Base-by-base conservation (phyloP, 2,329 filamentous ascomycete genomes). In the Neonectria faginata region DNA sequence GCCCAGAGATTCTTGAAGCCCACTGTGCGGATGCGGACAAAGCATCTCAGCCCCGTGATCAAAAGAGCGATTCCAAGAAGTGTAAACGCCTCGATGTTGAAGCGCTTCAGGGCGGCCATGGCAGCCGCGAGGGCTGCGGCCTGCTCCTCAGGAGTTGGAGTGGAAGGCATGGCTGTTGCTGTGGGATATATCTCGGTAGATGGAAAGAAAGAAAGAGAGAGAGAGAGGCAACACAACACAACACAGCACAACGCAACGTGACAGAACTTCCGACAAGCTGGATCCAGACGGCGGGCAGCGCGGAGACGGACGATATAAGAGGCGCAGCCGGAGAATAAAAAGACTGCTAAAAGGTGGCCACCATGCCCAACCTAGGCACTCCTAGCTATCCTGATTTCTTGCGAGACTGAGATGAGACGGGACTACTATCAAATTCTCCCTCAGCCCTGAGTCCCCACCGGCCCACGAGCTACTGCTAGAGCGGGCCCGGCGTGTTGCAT, bases 1-100 rank as follows among this genome's bases (percentile, higher is more conserved):
- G 82, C 78, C 67, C 83, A 80, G 60, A 90, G 82, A n/a, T 81
- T 79, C 60, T 75, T 77, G 41, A 83, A 76, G 14, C 88, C 87
- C 2, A 83, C 82, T 11, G 79, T 75, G 33, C 73, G 78, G 68
- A 84, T 78, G 51, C 88, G 80, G 10, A 85, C 81, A 56, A 81
- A 82, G 2, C 83, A 81, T 33, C 88, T 81, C 11, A 89, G 70
- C 8, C 73, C 72, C 12, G 88, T 88, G 50, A 87, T 70, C 33
- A 81, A 57, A 18, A 86, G 74, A 6, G 83, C 86, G 25, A 88
- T 68, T 0, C 76, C 82, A 18, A 88, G 76, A 5, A 89, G 79
- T 6, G 84, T 81, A 55, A 76, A 79, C 2, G 74, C 73, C 61
- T 79, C 78, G 29, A 73, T 72, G 18, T 74, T 71, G 57, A 77